These are phyloP conservation scores for Euphrasia confusa DNA, from an alignment of 257 asterid species.

Conservation along the genomic window DNA sequence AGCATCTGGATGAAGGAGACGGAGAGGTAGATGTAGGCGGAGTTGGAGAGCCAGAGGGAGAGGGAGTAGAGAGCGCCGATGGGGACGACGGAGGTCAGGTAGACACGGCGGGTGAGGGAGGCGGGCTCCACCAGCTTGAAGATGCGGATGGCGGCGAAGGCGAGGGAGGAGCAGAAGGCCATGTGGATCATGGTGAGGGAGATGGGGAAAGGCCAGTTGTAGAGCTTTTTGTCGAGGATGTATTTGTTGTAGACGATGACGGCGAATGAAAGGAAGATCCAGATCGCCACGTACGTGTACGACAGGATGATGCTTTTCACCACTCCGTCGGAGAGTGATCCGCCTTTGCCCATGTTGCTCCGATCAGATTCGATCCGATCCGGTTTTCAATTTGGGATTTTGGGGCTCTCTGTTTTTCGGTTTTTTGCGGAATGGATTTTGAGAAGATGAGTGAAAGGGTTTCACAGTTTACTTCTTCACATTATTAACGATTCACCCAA, in stretches of 20 bases:
- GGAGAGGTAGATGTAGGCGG: slow-evolving; percentile 15
- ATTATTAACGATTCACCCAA: too few relatives aligned
- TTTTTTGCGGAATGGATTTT: too few relatives aligned
- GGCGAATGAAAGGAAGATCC: slow-evolving; percentile 9
- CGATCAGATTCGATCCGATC: not conserved
- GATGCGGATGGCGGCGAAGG: slow-evolving; percentile 10
- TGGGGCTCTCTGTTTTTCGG: too few relatives aligned
- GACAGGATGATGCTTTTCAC: slow-evolving; percentile 1
- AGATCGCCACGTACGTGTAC: not conserved
- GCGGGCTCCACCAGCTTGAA: slow-evolving; percentile 8
- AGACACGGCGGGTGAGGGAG: slow-evolving; percentile 7
- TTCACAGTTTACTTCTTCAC: too few relatives aligned
- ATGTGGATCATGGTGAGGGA: slow-evolving; percentile 9
- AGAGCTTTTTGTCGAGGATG: slow-evolving; percentile 9
- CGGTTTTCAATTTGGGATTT: not conserved
- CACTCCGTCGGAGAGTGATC: slow-evolving; percentile 20
- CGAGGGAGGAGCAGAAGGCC: slow-evolving; percentile 10
- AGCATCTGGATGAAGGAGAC: slow-evolving; percentile 31
- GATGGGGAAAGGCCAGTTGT: slow-evolving; percentile 7
- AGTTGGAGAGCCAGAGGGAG: slow-evolving; percentile 4
- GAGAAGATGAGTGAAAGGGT: too few relatives aligned
- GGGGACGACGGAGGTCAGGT: slow-evolving; percentile 7
- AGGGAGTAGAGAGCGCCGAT: slow-evolving; percentile 8
- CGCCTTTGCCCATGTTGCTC: slow-evolving; percentile 24
- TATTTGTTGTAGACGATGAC: slow-evolving; percentile 10